Evolutionary conservation across 176 grass and related monocot genomes (phyloP), one percentile per base, ranked within the genome.

Genomic region (Juncus effusus): DNA sequence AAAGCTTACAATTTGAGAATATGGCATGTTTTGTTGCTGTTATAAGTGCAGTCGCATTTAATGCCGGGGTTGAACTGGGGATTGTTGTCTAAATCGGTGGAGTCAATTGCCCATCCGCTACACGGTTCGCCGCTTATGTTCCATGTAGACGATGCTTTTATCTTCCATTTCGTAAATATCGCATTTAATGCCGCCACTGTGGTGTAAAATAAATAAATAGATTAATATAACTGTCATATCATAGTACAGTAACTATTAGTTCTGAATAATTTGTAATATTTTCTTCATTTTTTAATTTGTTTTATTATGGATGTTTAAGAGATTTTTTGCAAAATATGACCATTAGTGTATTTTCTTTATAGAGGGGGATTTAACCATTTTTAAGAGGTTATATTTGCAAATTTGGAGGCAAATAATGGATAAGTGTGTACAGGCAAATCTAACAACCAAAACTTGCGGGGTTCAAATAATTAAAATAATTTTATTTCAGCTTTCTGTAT

Each of bases 121-220:
- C 92, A 96, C 12, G 82, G 92, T 55, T 96, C 70, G 51, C 92
- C 87, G 77, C 79, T 96, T 80, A 88, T 83, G 82, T 88, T 96
- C 92, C 92, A 96, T 16, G 69, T 16, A 10, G 87, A 4, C 7
- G 69, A 36, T 62, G 84, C 81, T 57, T 7, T 62, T 72, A 36
- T 36, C 8, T 70, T 66, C 38, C 86, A 86, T 59, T 81, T 75
- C 36, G 45, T 84, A 52, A 91, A 64, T 13, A 96, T 80, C 10
- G 74, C 62, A 52, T 91, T 91, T 74, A 96, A 5, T 35, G 92
- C 92, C 58, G 65, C 74, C 67, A 81, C 92, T 96, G 79, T 47
- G 7, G 15, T 16, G 19, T 28, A 3, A 12, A 37, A 75, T 2
- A 41, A 3, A n/a, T 16, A 2, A 35, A 54, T 54, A 10, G 6